Conservation (phyloP, 768 basidiomycete species). For the Kwoniella sp. region DNA sequence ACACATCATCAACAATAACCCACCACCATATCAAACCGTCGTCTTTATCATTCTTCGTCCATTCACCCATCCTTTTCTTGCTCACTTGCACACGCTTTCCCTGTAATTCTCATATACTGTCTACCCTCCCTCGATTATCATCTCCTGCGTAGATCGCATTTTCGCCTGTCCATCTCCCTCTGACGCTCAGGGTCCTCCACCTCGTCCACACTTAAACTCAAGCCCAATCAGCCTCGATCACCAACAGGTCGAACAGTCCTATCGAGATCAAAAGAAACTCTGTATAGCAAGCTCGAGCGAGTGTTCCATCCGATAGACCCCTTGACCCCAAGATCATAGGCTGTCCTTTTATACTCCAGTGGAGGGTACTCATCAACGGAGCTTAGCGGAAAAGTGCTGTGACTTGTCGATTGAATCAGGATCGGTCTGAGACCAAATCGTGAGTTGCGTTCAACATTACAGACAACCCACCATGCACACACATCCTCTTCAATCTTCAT, state of each 20-base stretch:
- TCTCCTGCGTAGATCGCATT: not conserved
- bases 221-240: not conserved
- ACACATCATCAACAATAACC: not conserved
- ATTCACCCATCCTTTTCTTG: not conserved
- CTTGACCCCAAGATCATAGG: too few relatives aligned
- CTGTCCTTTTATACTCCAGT: not conserved
- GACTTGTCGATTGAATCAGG: not conserved
- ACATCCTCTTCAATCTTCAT: not conserved
- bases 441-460: not conserved
- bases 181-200: not conserved
- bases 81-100: not conserved
- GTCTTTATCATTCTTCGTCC: not conserved
- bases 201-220: not conserved
- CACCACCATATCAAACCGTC: not conserved
- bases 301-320: too few relatives aligned
- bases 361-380: not conserved
- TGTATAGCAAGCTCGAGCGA: not conserved
- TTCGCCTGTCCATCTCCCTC: not conserved
- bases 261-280: not conserved
- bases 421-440: conserved; percentile 8
- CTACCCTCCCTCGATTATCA: not conserved
- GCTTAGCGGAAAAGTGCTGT: not conserved
- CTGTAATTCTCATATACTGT: not conserved
- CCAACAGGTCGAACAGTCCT: not conserved
- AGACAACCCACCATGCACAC: not conserved